phyloP scores from a whole-genome alignment of 1,139 yeast genomes.

The Arxiozyma telluris region DNA sequence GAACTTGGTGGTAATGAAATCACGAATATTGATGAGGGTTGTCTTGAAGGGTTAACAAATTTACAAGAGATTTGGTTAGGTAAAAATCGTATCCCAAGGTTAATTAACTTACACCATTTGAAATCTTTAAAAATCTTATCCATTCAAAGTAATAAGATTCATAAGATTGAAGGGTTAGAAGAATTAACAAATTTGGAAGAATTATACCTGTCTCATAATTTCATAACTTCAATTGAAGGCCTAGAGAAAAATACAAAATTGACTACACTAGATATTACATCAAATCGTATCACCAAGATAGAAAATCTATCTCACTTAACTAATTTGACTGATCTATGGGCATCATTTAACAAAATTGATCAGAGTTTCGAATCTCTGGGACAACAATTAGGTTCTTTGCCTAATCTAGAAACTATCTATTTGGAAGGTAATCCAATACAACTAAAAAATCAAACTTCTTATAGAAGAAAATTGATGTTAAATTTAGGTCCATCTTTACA shows the following conservation, averaged over 20 bases:
- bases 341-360: conserved; percentile 64
- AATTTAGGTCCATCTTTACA: conserved; percentile 56
- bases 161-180: conserved; percentile 75
- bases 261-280: conserved; percentile 71
- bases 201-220: conserved; percentile 81
- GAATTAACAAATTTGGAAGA: conserved; percentile 67
- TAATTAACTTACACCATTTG: conserved; percentile 58
- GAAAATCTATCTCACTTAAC: conserved; percentile 58
- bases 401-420: conserved; percentile 76
- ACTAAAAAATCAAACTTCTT: conserved; percentile 59
- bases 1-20: conserved; percentile 92
- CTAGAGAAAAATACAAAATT: conserved; percentile 62
- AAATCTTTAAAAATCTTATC: conserved; percentile 65
- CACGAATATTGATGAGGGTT: conserved; percentile 45
- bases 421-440: conserved; percentile 95
- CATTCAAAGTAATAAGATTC: conserved; percentile 78
- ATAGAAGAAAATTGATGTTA: conserved; percentile 72
- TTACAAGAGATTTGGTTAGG: conserved; percentile 88
- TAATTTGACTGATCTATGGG: conserved; percentile 86
- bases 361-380: conserved; percentile 59
- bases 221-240: conserved; percentile 65
- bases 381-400: conserved; percentile 52
- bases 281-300: conserved; percentile 55
- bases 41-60: conserved; percentile 37
- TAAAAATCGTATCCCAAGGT: conserved; percentile 61